Base-by-base conservation (phyloP, 2,329 filamentous ascomycete species). In the Neofusicoccum sp. region DNA sequence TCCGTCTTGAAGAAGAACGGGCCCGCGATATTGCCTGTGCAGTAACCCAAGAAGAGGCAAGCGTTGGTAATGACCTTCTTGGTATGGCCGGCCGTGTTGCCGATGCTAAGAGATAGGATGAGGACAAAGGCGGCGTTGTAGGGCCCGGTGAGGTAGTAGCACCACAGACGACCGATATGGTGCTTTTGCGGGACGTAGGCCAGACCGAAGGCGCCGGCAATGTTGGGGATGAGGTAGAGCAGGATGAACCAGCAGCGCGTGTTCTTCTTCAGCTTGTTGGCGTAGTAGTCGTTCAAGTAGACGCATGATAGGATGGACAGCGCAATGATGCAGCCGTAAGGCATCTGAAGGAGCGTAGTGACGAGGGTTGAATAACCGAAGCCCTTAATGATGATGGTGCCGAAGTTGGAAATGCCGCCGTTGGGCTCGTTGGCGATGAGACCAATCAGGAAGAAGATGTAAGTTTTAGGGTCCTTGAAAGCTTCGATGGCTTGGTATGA, bases 1-100 rank as follows among this genome's bases (percentile, higher is more conserved):
- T 76, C 67, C 0, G 78, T 72, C 54, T 81, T 80, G 70, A 86
- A 88, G 73, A 87, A 87, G 70, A 87, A 86, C 0, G 86, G 86
- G 0, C 84, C 82, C 3, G 79, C 80, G 43, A 87, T 85, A 66
- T 87, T 87, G 4, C 84, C 85, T 1, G 82, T 78, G 65, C 84
- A 86, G 60, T 83, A 83, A 0, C 83, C 84, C 8, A 87, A 75
- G 73, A 85, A 86, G 2, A 86, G 76, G 61, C 85, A 80, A 1
- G 82, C 84, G 24, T 85, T 86, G n/a, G 84, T 84, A 28, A 86
- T 81, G 47, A 87, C 84, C 68, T 88, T 71, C 64, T 73, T 73
- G 7, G 70, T 73, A 41, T 73, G 69, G 2, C 71, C 71, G 6
- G 70, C 70, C 3, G 68, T 66, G 65, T 84, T 83, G 38, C 79